Base-by-base conservation (phyloP, 2,329 filamentous ascomycete species). In the Paracorniculantispora psalliotae region DNA sequence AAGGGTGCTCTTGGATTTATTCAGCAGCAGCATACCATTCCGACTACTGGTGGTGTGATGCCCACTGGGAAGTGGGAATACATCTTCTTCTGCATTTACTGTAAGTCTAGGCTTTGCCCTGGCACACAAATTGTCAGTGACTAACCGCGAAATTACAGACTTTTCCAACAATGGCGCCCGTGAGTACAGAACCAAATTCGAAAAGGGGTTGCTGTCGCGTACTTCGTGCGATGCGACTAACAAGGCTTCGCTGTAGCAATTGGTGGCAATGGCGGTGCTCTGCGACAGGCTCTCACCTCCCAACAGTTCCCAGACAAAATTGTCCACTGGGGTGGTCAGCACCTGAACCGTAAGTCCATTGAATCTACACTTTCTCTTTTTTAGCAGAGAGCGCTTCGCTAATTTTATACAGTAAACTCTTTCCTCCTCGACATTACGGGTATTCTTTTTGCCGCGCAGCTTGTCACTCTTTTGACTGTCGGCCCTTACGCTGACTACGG, bases 401-500 rank as follows among this genome's bases (percentile, higher is more conserved):
- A 17, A 28, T 17, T 15, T n/a, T 1, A 23, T 8, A 5, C 23
- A 62, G 61, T 62, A 19, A 62, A 62, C 21, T 61, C 61, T 3
- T 58, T 64, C 25, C 62, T 66, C 15, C 61, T 65, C 23, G 56
- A 64, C 51, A 59, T 65, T 39, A 65, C 64, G 4, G 63, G 63
- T n/a, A 60, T 66, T 52, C 58, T 64, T 6, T 65, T 66, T 44
- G 64, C 62, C 10, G 60, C 61, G 9, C 64, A 66, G 49, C 62
- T 65, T n/a, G 61, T 60, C 37, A 53, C 59, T 10, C 61, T 66
- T 17, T 47, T 66, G 35, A 53, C 63, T 25, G 23, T 65, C 10
- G 64, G 64, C n/a, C 63, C 62, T 7, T 65, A 65, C 44, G 64
- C 63, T 56, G 63, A 66, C 58, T 66, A 64, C 30, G 64, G 64